Evolutionary conservation across 345 rosid species (phyloP), one percentile per base, ranked within the genome.

Genomic region (Linum lewisii): DNA sequence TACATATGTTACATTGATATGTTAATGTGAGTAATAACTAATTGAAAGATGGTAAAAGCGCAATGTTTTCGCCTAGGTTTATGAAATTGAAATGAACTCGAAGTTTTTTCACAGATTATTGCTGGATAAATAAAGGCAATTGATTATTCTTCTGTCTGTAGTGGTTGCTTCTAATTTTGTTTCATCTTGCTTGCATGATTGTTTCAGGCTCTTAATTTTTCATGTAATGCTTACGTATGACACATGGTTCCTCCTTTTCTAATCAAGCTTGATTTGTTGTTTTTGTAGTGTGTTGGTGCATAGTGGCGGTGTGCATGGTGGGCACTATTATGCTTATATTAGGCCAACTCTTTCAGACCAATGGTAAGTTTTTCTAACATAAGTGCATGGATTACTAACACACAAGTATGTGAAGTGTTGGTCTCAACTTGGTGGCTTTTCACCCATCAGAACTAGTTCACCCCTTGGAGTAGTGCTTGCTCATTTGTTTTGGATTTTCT

Each of bases 261-360:
- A 7, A 42, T 42, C 47, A 42, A 42, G 15, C 38, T 42, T 42
- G 16, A 11, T 42, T 11, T 42, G 13, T 11, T 7, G 15, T 42
- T 16, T 42, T 42, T 20, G 47, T 88, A 92, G 98, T 73, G 98
- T 92, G 66, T 70, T 92, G 58, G 98, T 92, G 70, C 98, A 92
- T 64, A 92, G 96, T 57, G 98, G 95, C 32, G 98, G 96, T 59
- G 96, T 88, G 74, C 95, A 88, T 73, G 95, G 94, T 66, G 98
- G 98, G 57, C 98, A 92, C 72, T 88, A 92, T 79, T 88, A 88
- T 69, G 98, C 98, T 22, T 92, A 77, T 75, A 92, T 92, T 72
- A 79, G 98, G 73, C 97, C 98, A 26, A 88, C 97, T 9, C 90
- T 92, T 66, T 75, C 94, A 65, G 91, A 88, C 73, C 91, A 88